Evolutionary conservation across 148 eudicot genomes (phyloP).

Genomic region (Vaccinium macrocarpon): DNA sequence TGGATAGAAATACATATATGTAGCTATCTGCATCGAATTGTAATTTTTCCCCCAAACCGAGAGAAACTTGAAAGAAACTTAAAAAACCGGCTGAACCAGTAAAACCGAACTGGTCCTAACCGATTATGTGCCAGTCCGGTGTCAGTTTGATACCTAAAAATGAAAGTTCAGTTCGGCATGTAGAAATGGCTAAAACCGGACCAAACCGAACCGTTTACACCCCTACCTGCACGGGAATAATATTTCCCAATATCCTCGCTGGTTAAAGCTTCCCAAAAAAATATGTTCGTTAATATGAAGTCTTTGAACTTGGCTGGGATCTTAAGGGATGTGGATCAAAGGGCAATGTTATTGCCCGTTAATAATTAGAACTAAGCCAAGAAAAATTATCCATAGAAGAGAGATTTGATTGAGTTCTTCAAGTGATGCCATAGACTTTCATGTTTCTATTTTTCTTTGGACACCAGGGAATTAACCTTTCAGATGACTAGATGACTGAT

Average conservation of each 20-base stretch:
- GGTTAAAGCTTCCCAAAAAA: neutral
- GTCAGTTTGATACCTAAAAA: too few relatives aligned
- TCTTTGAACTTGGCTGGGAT: neutral
- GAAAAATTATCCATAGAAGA: neutral
- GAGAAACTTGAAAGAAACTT: too few relatives aligned
- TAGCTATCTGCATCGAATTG: too few relatives aligned
- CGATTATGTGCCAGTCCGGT: too few relatives aligned
- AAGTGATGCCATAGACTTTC: neutral
- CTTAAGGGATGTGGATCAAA: neutral
- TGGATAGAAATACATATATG: too few relatives aligned
- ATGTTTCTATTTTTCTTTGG: neutral
- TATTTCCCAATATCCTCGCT: neutral
- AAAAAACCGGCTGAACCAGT: too few relatives aligned
- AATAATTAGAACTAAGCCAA: neutral
- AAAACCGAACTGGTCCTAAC: too few relatives aligned
- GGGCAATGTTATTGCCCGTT: neutral
- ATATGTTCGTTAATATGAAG: neutral
- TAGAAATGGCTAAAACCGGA: too few relatives aligned
- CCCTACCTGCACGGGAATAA: neutral
- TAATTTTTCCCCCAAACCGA: too few relatives aligned
- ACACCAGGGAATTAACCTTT: neutral
- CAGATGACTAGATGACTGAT: neutral
- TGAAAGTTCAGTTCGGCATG: too few relatives aligned
- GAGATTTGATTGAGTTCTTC: neutral
- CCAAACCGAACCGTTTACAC: too few relatives aligned